These are phyloP conservation scores for Leishmania tropica DNA, from an alignment of 208 protist genomes.

Conservation along the genomic window DNA sequence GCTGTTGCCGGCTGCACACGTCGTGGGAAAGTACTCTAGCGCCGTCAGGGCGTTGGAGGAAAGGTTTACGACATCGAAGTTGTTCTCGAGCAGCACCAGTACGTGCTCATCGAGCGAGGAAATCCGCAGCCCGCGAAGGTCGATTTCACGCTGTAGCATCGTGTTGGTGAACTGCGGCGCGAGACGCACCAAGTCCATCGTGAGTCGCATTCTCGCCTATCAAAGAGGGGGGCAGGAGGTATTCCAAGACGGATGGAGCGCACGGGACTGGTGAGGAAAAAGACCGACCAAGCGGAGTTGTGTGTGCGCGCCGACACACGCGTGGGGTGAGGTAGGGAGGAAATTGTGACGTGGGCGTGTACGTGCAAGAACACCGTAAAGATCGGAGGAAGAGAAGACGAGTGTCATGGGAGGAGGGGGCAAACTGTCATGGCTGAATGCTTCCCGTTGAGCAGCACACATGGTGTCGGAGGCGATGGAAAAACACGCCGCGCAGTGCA, in stretches of 20 bases:
- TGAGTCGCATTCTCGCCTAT: constrained; percentile 68
- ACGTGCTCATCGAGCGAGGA: constrained; percentile 78
- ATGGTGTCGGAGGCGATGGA: background rate
- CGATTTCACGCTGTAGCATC: constrained; percentile 81
- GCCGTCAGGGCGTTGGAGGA: constrained; percentile 75
- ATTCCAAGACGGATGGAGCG: background rate
- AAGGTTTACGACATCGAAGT: constrained; percentile 89
- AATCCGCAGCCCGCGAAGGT: constrained; percentile 79
- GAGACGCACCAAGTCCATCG: constrained; percentile 65
- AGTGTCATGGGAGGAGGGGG: background rate
- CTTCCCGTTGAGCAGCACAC: background rate
- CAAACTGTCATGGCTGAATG: background rate
- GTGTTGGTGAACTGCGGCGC: constrained; percentile 90
- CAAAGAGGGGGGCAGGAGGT: background rate
- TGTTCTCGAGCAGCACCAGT: constrained; percentile 68
- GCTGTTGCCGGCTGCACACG: background rate
- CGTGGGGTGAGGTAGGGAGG: too few species aligned
- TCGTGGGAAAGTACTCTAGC: constrained; percentile 78
- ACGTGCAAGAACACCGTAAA: constrained; percentile 2
- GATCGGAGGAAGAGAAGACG: background rate
- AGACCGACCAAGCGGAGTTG: background rate
- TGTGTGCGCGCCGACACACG: background rate
- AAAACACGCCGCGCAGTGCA: background rate
- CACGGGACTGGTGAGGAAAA: constrained; percentile 5
- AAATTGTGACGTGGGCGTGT: background rate